Evolutionary conservation across 192 early-diverging fungal genomes (phyloP), one percentile per base, ranked within the genome.

Genomic region (Backusella circina): DNA sequence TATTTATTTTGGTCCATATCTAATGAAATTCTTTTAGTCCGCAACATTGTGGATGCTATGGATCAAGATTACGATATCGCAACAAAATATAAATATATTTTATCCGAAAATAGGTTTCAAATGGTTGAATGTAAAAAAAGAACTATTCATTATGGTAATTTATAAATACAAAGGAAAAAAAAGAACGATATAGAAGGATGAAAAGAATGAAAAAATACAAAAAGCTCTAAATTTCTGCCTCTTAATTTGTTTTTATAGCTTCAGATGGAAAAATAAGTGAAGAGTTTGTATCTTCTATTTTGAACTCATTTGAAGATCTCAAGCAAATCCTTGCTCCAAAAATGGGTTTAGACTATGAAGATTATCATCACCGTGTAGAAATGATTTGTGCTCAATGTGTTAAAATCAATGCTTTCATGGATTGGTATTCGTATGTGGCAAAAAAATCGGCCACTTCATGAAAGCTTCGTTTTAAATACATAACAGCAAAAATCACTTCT

Each of bases 331-430:
- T 74, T 32, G 73, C 73, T 16, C 64, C 73, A 15, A 35, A 39
- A n/a, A 65, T 74, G 61, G 73, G 73, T 2, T 44, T 74, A 28
- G 37, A 39, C 32, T 64, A 36, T 12, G 73, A 74, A 32, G 73
- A 74, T 32, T 74, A 66, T n/a, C 28, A 36, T 18, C 73, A 74
- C 30, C 33, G 73, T 30, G 39, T 74, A 6, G 73, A 74, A 23
- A 74, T 74, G 73, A 64, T 74, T 16, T 65, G 61, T 41, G 57
- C 73, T 47, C 73, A 74, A 66, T 74, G 73, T 64, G 73, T 74
- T 10, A 36, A 37, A 31, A 74, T 38, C 65, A 39, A 74, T 39
- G 21, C 73, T 13, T 26, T 23, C 10, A 65, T 74, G 32, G 54
- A 74, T n/a, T 74, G 73, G 73, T 74, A 65, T 44, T 65, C 57